These are phyloP conservation scores for Cryptosporidium tyzzeri DNA, from an alignment of 169 alveolate genomes.

Conservation along the genomic window DNA sequence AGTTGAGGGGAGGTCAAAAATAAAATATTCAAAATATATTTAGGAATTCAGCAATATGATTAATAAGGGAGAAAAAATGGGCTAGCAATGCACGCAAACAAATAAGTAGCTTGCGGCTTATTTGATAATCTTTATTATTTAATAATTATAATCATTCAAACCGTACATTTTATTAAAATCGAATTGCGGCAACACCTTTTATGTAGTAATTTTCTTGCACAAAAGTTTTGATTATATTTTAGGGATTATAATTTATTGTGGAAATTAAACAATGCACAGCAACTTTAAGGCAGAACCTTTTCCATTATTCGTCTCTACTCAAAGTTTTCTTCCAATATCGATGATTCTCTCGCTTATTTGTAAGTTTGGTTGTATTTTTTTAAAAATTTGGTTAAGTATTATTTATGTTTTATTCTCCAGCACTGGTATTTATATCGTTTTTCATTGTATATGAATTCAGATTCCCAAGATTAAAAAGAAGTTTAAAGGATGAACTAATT, in stretches of 20 bases:
- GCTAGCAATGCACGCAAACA: background rate
- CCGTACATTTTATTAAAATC: background rate
- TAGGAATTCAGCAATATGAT: background rate
- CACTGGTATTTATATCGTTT: conserved; percentile 60
- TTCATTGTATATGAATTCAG: conserved; percentile 71
- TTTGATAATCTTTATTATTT: background rate
- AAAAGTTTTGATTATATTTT: background rate
- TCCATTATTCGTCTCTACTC: conserved; percentile 59
- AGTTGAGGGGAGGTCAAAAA: conserved; percentile 9
- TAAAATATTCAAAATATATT: background rate
- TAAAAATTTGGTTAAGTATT: background rate
- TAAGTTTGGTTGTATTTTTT: conserved; percentile 26
- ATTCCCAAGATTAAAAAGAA: conserved; percentile 29
- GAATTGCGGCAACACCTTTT: background rate
- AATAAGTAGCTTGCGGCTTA: background rate
- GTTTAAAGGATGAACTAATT: conserved; percentile 32
- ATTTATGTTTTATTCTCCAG: background rate
- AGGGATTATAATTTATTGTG: background rate
- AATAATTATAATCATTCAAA: too few species aligned
- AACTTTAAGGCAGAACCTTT: conserved; percentile 45
- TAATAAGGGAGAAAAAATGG: background rate
- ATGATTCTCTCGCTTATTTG: conserved; percentile 17
- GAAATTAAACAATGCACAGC: conserved; percentile 7
- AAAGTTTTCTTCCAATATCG: conserved; percentile 44
- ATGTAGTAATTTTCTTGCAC: background rate